phyloP scores from a whole-genome alignment of 2,329 filamentous ascomycete genomes.

The Pseudogymnoascus destructans region DNA sequence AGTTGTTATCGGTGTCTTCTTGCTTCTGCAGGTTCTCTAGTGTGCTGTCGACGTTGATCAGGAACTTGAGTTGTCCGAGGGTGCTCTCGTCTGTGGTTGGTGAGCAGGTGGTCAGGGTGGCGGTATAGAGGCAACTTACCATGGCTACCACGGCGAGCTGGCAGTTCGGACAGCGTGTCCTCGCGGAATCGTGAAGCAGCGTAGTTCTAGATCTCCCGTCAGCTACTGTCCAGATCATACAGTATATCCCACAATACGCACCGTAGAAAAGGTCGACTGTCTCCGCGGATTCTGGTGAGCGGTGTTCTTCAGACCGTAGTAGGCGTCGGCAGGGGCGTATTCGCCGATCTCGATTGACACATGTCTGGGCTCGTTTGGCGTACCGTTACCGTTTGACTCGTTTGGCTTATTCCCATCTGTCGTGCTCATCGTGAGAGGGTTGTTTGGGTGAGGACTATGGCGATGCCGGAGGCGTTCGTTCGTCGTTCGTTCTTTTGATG shows the following conservation, averaged over 20 bases:
- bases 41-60: slow-evolving; percentile 76
- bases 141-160: slow-evolving; percentile 24
- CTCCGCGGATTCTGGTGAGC: slow-evolving; percentile 21
- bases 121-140: slow-evolving; percentile 18
- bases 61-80: slow-evolving; percentile 60
- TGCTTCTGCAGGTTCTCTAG: slow-evolving; percentile 65
- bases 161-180: slow-evolving; percentile 11
- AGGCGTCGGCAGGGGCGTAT: slow-evolving; percentile 23
- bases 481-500: background rate
- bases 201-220: slow-evolving; percentile 15
- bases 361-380: slow-evolving; percentile 6
- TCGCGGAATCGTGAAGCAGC: slow-evolving; percentile 14
- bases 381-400: background rate
- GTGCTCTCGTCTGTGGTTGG: slow-evolving; percentile 53
- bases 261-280: slow-evolving; percentile 24
- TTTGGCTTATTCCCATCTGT: background rate
- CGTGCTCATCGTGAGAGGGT: slow-evolving; percentile 1
- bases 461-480: background rate
- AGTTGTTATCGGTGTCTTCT: slow-evolving; percentile 88
- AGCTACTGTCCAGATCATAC: slow-evolving; percentile 17
- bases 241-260: slow-evolving; percentile 12
- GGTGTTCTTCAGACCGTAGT: slow-evolving; percentile 22
- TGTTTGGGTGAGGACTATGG: background rate
- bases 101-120: slow-evolving; percentile 11
- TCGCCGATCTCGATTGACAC: slow-evolving; percentile 23